phyloP scores from a whole-genome alignment of 192 early-diverging fungal genomes.

The Jimgerdemannia flammicorona region DNA sequence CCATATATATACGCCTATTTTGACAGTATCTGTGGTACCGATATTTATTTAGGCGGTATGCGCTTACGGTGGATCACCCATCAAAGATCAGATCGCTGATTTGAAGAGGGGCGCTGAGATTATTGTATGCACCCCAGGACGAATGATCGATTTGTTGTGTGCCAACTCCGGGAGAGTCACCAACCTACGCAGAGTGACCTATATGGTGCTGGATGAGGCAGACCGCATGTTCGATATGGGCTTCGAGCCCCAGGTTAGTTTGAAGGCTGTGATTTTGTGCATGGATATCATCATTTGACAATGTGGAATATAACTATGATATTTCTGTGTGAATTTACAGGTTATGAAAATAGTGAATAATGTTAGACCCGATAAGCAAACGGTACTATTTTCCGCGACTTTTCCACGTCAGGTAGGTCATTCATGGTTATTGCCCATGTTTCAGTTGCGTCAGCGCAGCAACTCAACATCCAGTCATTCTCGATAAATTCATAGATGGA shows the following conservation, averaged over 20 bases:
- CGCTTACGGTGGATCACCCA: slow-evolving; percentile 84
- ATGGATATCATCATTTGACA: background rate
- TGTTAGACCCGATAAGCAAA: slow-evolving; percentile 83
- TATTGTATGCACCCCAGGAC: slow-evolving; percentile 89
- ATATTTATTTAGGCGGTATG: slow-evolving; percentile 61
- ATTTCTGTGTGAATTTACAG: slow-evolving; percentile 12
- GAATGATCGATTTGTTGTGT: slow-evolving; percentile 84
- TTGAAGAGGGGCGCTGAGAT: slow-evolving; percentile 89
- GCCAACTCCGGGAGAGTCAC: slow-evolving; percentile 80
- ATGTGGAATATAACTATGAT: no score
- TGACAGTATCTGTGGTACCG: no score
- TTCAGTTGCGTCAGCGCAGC: no score
- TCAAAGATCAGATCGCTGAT: slow-evolving; percentile 86
- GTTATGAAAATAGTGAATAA: slow-evolving; percentile 95
- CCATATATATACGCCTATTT: no score
- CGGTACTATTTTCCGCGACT: slow-evolving; percentile 91
- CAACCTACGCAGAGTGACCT: slow-evolving; percentile 84
- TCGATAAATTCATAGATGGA: slow-evolving; percentile 65
- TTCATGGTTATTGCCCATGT: background rate
- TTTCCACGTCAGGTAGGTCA: slow-evolving; percentile 77
- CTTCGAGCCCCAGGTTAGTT: slow-evolving; percentile 84
- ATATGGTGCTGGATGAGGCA: slow-evolving; percentile 95
- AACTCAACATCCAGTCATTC: slow-evolving; percentile 1
- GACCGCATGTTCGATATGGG: slow-evolving; percentile 99
- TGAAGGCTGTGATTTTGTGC: background rate